Evolutionary conservation across 148 eudicot species (phyloP), one percentile per base, ranked within the genome.

Genomic region (Camellia granthamiana): DNA sequence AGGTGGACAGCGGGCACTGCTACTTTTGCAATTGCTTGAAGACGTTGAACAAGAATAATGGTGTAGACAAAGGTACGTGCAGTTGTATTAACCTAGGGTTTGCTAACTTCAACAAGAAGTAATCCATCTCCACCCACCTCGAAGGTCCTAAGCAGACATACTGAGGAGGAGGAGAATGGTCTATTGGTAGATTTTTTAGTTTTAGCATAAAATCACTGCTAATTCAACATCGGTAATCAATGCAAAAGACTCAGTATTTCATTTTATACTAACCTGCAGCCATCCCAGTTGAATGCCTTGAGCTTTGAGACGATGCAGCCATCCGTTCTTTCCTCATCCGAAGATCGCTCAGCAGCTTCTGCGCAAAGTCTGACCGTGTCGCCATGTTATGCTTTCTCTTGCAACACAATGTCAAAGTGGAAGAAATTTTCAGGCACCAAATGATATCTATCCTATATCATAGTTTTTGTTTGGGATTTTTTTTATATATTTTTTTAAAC

Each of bases 271-370:
- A 73, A 86, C 93, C 89, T 84, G 91, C 88, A 51, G 87, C 79
- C 72, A 61, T 74, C 56, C 85, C 72, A 77, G 77, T 67, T 7
- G 87, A 79, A 62, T 56, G 75, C 83, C 88, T 70, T 23, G 97
- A 86, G 74, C 64, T 85, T 12, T 91, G 93, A 68, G 89, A 52
- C 8, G 89, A 52, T 13, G 82, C 83, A 30, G 91, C 86, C 94
- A 97, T 87, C 19, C 89, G 90, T 79, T 97, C 87, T 80, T 91
- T 97, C 44, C 97, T 78, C 56, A 77, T 75, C 23, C 90, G 88
- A 56, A 97, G 97, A 84, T 97, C 99, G 56, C 61, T 72, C 63
- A 97, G 89, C 81, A 97, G 91, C 83, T 97, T 97, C 86, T 97
- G 98, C 3, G 97, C 93, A 68, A 97, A 92, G 68, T 97, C 98